A percentile compares a stretch with the other conserved stretches of the same genome.
Evolutionary conservation across 352 stramenopile species (phyloP).

Genomic region (Saprolegnia diclina): DNA sequence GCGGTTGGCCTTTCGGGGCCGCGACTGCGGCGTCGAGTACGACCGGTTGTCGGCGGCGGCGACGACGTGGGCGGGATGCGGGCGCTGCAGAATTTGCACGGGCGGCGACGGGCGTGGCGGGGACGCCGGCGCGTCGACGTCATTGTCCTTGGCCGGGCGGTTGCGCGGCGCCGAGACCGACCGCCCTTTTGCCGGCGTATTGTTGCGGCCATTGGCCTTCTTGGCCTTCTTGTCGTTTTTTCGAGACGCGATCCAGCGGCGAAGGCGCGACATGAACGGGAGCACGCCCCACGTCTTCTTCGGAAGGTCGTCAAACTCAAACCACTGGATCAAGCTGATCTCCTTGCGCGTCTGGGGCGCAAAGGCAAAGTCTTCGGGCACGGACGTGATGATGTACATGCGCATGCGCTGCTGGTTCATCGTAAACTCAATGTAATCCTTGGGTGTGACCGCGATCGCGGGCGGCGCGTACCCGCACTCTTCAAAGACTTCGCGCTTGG

Average conservation of each 20-base stretch:
- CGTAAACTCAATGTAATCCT: slow-evolving; percentile 80
- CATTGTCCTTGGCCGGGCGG: slow-evolving; percentile 37
- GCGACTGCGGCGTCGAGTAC: slow-evolving; percentile 61
- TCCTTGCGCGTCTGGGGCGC: slow-evolving; percentile 92
- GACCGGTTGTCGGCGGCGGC: slow-evolving; percentile 51
- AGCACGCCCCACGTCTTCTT: slow-evolving; percentile 93
- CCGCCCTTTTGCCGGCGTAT: slow-evolving; percentile 42
- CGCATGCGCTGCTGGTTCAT: slow-evolving; percentile 86
- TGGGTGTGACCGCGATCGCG: slow-evolving; percentile 35
- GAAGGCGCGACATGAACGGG: slow-evolving; percentile 87
- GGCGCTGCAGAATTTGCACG: background rate
- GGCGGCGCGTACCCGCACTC: slow-evolving; percentile 80
- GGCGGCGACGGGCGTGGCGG: background rate
- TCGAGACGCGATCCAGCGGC: slow-evolving; percentile 84
- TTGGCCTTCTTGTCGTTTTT: slow-evolving; percentile 41
- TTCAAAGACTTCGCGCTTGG: slow-evolving; percentile 87
- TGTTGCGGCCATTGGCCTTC: slow-evolving; percentile 39
- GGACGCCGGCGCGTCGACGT: background rate
- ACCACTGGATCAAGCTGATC: slow-evolving; percentile 91
- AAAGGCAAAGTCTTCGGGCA: slow-evolving; percentile 90
- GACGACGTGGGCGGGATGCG: slow-evolving; percentile 33
- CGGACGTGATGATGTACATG: slow-evolving; percentile 88
- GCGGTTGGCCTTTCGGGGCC: slow-evolving; percentile 39
- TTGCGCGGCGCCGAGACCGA: slow-evolving; percentile 72
- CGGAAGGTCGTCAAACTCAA: slow-evolving; percentile 83